Percentiles rank a stretch among this genome's conserved stretches.
These are phyloP conservation scores for Trichoderma harzianum DNA, from an alignment of 2,329 filamentous ascomycete species.

Conservation along the genomic window DNA sequence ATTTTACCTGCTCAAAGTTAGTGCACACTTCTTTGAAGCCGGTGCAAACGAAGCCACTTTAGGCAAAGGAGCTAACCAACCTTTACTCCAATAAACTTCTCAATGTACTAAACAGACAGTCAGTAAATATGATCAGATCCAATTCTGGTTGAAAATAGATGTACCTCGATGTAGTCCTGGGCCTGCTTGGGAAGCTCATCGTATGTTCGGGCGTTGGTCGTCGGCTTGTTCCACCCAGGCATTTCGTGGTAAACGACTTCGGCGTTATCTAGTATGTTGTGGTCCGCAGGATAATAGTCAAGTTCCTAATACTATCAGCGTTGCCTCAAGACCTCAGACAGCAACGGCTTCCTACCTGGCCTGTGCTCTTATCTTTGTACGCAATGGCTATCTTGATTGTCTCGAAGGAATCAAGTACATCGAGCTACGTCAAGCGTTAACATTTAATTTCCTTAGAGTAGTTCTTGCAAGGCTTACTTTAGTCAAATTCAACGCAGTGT, in stretches of 20 bases:
- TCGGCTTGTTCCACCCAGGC: conserved; percentile 65
- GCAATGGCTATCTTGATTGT: not conserved
- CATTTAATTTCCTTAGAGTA: not conserved
- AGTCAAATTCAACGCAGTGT: not conserved
- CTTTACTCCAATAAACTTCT: not conserved
- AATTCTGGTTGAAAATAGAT: not conserved
- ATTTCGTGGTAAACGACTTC: conserved; percentile 67
- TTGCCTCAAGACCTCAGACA: not conserved
- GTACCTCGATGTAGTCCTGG: not conserved
- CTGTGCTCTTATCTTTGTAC: not conserved
- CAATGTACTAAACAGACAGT: not conserved
- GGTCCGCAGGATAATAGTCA: conserved; percentile 36
- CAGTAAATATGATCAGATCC: not conserved
- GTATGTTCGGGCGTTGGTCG: conserved; percentile 51
- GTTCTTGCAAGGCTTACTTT: not conserved
- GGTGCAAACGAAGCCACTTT: not conserved
- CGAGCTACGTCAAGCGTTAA: not conserved
- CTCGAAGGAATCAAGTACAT: not conserved
- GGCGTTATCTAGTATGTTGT: conserved; percentile 53
- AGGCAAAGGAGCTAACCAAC: not conserved
- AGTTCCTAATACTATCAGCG: not conserved
- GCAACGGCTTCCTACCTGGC: not conserved
- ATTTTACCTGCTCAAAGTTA: not conserved
- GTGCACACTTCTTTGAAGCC: not conserved
- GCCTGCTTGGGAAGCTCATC: not conserved